Evolutionary conservation across 2,329 filamentous ascomycete species (phyloP).

Genomic region (Alternaria incomplexa): DNA sequence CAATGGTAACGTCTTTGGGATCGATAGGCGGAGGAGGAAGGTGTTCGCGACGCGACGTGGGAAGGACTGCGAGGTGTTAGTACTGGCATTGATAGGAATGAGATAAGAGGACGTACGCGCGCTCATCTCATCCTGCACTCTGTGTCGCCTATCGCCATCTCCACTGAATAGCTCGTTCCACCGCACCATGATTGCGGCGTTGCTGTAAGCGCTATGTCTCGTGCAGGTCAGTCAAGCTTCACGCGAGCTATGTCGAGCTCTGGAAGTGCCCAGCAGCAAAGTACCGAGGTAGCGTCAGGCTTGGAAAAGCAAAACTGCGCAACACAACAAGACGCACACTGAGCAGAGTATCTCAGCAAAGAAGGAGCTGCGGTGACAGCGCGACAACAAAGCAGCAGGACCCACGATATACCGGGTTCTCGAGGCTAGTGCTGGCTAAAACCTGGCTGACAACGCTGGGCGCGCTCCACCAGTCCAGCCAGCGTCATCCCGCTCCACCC

Average conservation of each 20-base stretch:
- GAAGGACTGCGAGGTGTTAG: slow-evolving; percentile 63
- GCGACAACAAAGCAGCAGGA: slow-evolving; percentile 6
- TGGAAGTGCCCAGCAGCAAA: not conserved
- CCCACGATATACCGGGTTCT: slow-evolving; percentile 2
- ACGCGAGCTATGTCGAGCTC: not conserved
- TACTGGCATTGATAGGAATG: not conserved
- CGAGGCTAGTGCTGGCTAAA: slow-evolving; percentile 16
- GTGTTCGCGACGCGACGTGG: slow-evolving; percentile 63
- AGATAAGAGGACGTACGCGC: slow-evolving; percentile 37
- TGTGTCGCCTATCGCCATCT: slow-evolving; percentile 48
- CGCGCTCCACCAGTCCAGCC: slow-evolving; percentile 5
- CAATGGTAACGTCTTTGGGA: slow-evolving; percentile 81
- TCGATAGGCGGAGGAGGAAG: slow-evolving; percentile 71
- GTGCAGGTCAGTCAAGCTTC: not conserved
- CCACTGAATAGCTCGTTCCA: slow-evolving; percentile 48
- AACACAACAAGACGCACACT: not conserved
- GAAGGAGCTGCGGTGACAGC: not conserved
- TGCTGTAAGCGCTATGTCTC: not conserved
- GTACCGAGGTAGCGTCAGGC: not conserved
- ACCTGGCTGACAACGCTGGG: slow-evolving; percentile 16
- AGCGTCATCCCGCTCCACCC: slow-evolving; percentile 22
- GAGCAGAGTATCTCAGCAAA: not conserved
- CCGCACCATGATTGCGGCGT: slow-evolving; percentile 42
- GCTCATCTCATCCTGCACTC: slow-evolving; percentile 52
- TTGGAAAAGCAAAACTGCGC: not conserved